phyloP scores from a whole-genome alignment of 108 stramenopile species.

The Thalassiosira profunda region DNA sequence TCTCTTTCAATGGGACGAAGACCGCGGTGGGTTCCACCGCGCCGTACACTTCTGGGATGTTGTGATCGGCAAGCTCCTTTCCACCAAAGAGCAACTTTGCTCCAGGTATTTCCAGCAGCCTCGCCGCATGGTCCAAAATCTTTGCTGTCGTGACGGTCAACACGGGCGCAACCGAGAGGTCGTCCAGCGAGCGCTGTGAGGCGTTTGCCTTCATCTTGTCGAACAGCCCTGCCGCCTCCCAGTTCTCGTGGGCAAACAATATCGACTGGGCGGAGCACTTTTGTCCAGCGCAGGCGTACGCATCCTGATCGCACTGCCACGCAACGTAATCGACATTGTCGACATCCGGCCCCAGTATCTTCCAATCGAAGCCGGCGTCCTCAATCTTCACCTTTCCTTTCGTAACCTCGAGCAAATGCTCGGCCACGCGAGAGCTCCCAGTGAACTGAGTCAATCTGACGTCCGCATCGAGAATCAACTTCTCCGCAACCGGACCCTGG shows the following conservation, averaged over 20 bases:
- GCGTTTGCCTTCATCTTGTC: constrained; percentile 85
- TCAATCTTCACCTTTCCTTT: constrained; percentile 95
- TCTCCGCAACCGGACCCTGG: constrained; percentile 87
- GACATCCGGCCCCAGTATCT: constrained; percentile 95
- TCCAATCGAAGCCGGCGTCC: constrained; percentile 99
- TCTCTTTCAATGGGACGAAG: constrained; percentile 92
- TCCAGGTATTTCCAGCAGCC: constrained; percentile 82
- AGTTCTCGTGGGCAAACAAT: constrained; percentile 96
- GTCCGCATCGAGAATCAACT: constrained; percentile 79
- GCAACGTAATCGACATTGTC: constrained; percentile 95
- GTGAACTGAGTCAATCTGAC: constrained; percentile 97
- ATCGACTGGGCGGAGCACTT: constrained; percentile 99
- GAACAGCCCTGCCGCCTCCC: constrained; percentile 84
- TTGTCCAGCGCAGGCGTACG: constrained; percentile 96
- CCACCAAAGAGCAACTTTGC: constrained; percentile 95
- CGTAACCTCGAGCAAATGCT: constrained; percentile 77
- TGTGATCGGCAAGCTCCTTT: constrained; percentile 83
- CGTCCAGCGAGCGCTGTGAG: constrained; percentile 75
- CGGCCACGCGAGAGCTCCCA: constrained; percentile 91
- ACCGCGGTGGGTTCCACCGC: constrained; percentile 98
- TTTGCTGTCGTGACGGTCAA: constrained; percentile 91
- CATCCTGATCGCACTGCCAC: constrained; percentile 99
- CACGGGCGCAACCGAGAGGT: constrained; percentile 95
- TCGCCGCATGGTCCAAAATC: constrained; percentile 84
- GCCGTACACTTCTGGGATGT: constrained; percentile 93